These are phyloP conservation scores for Citrullus mucosospermus DNA, from an alignment of 306 rosid species.

Conservation along the genomic window DNA sequence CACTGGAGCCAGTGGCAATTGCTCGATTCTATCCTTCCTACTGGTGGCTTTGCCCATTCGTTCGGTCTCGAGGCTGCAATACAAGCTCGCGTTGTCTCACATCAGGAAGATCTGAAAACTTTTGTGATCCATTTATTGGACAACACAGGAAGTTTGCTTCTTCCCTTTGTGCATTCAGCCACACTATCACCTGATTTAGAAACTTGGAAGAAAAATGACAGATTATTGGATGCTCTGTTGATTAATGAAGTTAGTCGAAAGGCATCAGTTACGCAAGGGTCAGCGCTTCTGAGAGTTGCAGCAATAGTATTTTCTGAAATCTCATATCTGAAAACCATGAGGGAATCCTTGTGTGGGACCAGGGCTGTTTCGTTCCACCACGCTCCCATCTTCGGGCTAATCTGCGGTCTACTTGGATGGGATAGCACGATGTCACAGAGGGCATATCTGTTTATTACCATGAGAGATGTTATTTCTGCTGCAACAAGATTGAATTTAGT, in stretches of 20 bases:
- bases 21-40: conserved; percentile 72
- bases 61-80: conserved; percentile 78
- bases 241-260: conserved; percentile 70
- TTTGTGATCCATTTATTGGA: conserved; percentile 53
- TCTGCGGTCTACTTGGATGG: conserved; percentile 57
- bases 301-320: conserved; percentile 47
- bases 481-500: conserved; percentile 80
- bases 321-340: conserved; percentile 56
- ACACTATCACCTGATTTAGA: conserved; percentile 38
- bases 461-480: conserved; percentile 76
- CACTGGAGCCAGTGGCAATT: conserved; percentile 78
- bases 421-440: conserved; percentile 48
- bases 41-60: conserved; percentile 91
- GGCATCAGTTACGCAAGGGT: conserved; percentile 71
- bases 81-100: conserved; percentile 47
- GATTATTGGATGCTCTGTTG: conserved; percentile 49
- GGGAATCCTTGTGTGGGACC: conserved; percentile 29
- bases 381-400: conserved; percentile 68
- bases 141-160: conserved; percentile 75
- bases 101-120: conserved; percentile 45
- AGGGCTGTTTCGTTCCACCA: conserved; percentile 53
- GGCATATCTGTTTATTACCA: conserved; percentile 69
- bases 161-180: conserved; percentile 66
- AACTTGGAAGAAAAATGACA: conserved; percentile 53
- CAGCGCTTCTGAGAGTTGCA: conserved; percentile 79